Conservation (phyloP, 164 flowering plant species). For the Piper longum region DNA sequence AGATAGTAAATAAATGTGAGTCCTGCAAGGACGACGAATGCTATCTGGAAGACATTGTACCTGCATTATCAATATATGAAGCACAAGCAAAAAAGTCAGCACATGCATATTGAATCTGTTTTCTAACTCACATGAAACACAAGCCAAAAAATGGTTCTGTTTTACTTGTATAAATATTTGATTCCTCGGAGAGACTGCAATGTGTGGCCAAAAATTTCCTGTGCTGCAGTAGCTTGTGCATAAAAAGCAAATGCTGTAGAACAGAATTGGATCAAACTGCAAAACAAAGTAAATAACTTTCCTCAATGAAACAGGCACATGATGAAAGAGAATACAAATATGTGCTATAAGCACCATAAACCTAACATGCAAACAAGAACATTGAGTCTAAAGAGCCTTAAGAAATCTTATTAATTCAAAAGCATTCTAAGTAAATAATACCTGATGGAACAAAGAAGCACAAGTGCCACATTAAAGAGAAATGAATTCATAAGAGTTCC, state of each 20-base stretch:
- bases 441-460: slow-evolving; percentile 97
- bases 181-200: slow-evolving; percentile 89
- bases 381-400: too few species aligned
- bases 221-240: slow-evolving; percentile 98
- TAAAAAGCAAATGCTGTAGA: slow-evolving; percentile 90
- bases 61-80: slow-evolving; percentile 22
- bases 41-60: slow-evolving; percentile 97
- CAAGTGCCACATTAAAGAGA: slow-evolving; percentile 77
- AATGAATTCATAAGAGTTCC: slow-evolving; percentile 95
- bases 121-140: neutral
- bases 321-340: too few species aligned
- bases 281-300: slow-evolving; percentile 8
- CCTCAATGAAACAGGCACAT: too few species aligned
- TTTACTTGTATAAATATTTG: slow-evolving; percentile 89
- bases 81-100: slow-evolving; percentile 3
- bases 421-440: slow-evolving; percentile 6
- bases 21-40: slow-evolving; percentile 60
- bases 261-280: slow-evolving; percentile 98
- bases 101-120: neutral
- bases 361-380: too few species aligned
- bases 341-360: too few species aligned
- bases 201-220: slow-evolving; percentile 97
- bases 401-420: too few species aligned
- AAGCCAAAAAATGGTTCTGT: neutral
- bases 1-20: slow-evolving; percentile 75